phyloP scores from a whole-genome alignment of 2,329 filamentous ascomycete genomes.

The Pseudopithomyces chartarum region DNA sequence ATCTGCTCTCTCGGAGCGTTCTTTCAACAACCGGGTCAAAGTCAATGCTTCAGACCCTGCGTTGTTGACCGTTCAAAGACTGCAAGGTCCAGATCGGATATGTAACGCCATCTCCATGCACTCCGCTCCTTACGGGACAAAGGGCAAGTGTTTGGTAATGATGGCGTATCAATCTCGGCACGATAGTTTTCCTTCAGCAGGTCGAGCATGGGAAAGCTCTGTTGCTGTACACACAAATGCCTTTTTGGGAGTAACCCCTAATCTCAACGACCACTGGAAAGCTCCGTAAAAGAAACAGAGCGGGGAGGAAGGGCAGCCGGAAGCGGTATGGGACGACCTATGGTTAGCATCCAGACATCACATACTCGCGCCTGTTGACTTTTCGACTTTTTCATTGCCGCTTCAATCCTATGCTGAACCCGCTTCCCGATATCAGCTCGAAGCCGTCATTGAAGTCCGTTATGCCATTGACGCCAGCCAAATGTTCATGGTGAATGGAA shows the following conservation, averaged over 20 bases:
- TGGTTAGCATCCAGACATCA: constrained; percentile 8
- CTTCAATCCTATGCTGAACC: constrained; percentile 44
- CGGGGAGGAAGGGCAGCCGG: constrained; percentile 4
- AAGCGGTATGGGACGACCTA: constrained; percentile 1
- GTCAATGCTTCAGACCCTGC: neutral
- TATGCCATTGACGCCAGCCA: constrained; percentile 50
- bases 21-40: neutral
- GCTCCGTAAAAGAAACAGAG: constrained; percentile 13
- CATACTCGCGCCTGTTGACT: constrained; percentile 26
- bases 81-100: constrained; percentile 23
- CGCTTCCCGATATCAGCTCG: constrained; percentile 40
- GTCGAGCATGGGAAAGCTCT: constrained; percentile 62
- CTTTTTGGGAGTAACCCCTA: constrained; percentile 39
- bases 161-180: constrained; percentile 65
- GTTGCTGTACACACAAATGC: constrained; percentile 77
- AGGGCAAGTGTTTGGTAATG: constrained; percentile 71
- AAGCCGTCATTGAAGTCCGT: constrained; percentile 43
- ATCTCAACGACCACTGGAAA: constrained; percentile 6
- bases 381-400: constrained; percentile 46
- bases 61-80: constrained; percentile 1
- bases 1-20: neutral
- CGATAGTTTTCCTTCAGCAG: constrained; percentile 70
- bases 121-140: constrained; percentile 56
- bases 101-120: constrained; percentile 70
- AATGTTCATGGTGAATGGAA: constrained; percentile 48